Base-by-base conservation (phyloP, 768 basidiomycete genomes). In the Asterophora parasitica region DNA sequence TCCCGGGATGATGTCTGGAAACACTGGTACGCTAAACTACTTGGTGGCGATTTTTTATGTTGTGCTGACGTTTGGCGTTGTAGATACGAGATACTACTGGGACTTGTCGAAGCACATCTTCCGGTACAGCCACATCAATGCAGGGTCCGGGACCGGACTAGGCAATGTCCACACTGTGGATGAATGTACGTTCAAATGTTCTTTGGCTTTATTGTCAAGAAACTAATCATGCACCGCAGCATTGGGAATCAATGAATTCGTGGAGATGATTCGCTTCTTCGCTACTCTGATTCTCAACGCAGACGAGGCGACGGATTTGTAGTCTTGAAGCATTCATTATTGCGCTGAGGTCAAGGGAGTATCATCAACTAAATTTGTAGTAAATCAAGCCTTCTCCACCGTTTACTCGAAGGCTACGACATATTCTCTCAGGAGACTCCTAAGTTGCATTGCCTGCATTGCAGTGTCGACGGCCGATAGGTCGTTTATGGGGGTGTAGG, bases 251-350 rank as follows among this genome's bases (percentile, higher is more conserved):
- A 74, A 78, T 49, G 64, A 66, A 4, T 78, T 85, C 50, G 60
- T 86, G 39, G 83, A 85, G 60, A 74, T 80, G 45, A 79, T 87
- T 37, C 68, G 77, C 20, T 89, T 88, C 65, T 86, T 79, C 59
- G 68, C 75, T 0, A 74, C 73, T 2, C 66, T 88, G 28, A 78
- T 88, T 15, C 66, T 89, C 34, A 89, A 88, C 53, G 73, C 71
- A 1, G 85, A 88, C 48, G 85, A 88, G 58, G 67, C 75, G 4
- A 64, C 48, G 12, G 48, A 54, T n/a, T 4, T 57, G 33, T 57
- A 50, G 47, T 16, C 16, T 17, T 37, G 16, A 30, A 2, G 13
- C 12, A 37, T 19, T 37, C 17, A 37, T 26, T n/a, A 33, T 33
- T 23, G 23, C 23, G 23, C 23, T 23, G 23, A 6, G 23, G 23